Percentiles rank a stretch among this genome's conserved stretches.
These are phyloP conservation scores for Yamadazyma phyllophila DNA, from an alignment of 805 yeast genomes.

Conservation along the genomic window DNA sequence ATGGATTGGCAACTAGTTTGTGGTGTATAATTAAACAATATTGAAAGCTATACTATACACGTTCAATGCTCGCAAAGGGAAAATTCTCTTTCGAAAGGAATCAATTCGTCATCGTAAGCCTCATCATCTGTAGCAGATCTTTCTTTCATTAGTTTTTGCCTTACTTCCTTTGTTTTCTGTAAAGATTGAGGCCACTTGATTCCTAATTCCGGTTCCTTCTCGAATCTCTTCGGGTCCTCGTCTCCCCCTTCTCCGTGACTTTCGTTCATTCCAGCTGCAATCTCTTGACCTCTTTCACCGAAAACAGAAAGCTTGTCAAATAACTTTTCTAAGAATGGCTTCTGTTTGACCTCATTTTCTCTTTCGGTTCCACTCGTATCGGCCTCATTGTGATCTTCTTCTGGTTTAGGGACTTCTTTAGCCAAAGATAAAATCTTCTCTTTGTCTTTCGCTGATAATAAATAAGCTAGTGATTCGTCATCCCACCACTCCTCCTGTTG, in stretches of 20 bases:
- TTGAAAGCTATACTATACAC: no score
- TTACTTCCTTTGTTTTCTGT: slow-evolving; percentile 23
- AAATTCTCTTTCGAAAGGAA: slow-evolving; percentile 20
- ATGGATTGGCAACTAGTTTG: no score
- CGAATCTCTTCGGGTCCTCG: background rate
- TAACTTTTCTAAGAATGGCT: no score
- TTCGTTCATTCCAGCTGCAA: no score
- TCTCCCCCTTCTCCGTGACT: no score
- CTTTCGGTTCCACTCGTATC: no score
- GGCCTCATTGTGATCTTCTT: no score
- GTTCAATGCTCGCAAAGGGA: slow-evolving; percentile 33
- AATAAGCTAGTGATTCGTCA: slow-evolving; percentile 5
- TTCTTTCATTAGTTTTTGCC: slow-evolving; percentile 33
- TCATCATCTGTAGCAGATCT: slow-evolving; percentile 15
- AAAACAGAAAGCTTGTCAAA: no score
- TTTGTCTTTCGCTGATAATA: slow-evolving; percentile 11
- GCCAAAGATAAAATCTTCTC: slow-evolving; percentile 3
- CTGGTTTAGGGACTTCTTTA: background rate
- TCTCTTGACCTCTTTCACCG: slow-evolving; percentile 4
- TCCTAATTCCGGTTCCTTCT: slow-evolving; percentile 3
- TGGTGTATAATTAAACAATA: no score
- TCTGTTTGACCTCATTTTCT: no score
- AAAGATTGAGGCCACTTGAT: slow-evolving; percentile 17
- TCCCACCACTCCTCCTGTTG: slow-evolving; percentile 37
- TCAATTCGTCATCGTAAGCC: slow-evolving; percentile 12